Percentiles rank a stretch among this genome's conserved stretches.
These are phyloP conservation scores for Talaromyces sp. DNA, from an alignment of 2,329 filamentous ascomycete species.

Conservation along the genomic window DNA sequence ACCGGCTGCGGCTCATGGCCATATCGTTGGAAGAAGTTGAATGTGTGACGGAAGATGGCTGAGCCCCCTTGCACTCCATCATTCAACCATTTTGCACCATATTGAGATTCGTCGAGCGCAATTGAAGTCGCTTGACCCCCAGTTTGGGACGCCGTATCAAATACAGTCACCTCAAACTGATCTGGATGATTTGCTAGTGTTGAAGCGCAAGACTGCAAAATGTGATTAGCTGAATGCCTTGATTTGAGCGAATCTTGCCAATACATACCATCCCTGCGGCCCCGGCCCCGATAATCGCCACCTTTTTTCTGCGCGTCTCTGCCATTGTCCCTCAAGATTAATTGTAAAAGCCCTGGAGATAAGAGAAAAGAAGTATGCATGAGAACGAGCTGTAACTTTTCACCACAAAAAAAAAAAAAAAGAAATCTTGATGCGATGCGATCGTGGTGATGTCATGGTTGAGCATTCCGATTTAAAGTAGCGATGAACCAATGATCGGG, in stretches of 20 bases:
- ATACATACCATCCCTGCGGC: conserved; percentile 62
- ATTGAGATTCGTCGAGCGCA: conserved; percentile 56
- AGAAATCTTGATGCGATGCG: neutral
- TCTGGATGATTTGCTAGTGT: conserved; percentile 68
- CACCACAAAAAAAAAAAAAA: too few relatives aligned
- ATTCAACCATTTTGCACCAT: conserved; percentile 63
- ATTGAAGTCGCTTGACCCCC: conserved; percentile 65
- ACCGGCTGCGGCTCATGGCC: conserved; percentile 61
- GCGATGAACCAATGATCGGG: conserved; percentile 23
- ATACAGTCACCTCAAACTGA: conserved; percentile 66
- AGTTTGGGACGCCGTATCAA: conserved; percentile 62
- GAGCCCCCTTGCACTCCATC: conserved; percentile 65
- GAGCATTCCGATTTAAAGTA: conserved; percentile 12
- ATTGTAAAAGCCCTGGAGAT: neutral
- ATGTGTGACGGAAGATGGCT: conserved; percentile 64
- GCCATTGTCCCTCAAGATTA: neutral
- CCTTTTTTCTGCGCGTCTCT: conserved; percentile 44
- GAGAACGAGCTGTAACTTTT: too few relatives aligned
- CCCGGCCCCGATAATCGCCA: conserved; percentile 65
- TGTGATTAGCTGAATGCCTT: neutral
- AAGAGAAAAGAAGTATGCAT: neutral
- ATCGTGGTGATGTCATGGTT: conserved; percentile 23
- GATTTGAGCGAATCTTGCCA: neutral
- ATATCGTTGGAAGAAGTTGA: conserved; percentile 63
- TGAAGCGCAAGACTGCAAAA: conserved; percentile 62